Conservation (phyloP, 768 basidiomycete genomes). For the Sistotremastrum niveocremeum region DNA sequence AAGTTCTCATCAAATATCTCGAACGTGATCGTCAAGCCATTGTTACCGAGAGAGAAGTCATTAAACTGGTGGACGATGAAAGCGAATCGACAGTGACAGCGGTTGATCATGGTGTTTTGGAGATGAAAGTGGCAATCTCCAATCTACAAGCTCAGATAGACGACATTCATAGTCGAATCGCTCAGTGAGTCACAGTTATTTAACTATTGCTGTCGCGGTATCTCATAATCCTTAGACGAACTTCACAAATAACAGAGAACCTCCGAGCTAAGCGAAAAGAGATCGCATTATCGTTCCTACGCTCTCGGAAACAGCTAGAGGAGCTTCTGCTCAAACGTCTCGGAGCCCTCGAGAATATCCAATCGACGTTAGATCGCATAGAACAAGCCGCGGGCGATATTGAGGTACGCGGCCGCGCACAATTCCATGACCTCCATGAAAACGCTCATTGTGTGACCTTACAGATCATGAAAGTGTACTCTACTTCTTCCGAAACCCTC, state of each 20-base stretch:
- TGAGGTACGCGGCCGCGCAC: slow-evolving; percentile 38
- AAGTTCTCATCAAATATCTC: slow-evolving; percentile 62
- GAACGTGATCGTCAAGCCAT: slow-evolving; percentile 60
- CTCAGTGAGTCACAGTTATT: not conserved
- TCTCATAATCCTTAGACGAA: slow-evolving; percentile 33
- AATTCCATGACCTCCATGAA: not conserved
- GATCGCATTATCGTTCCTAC: slow-evolving; percentile 63
- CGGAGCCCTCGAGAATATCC: slow-evolving; percentile 57
- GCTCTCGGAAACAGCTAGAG: slow-evolving; percentile 69
- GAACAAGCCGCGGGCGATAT: slow-evolving; percentile 85
- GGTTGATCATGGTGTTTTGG: slow-evolving; percentile 74
- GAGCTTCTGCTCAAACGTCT: slow-evolving; percentile 65
- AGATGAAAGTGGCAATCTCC: slow-evolving; percentile 57
- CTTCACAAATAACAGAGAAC: slow-evolving; percentile 48
- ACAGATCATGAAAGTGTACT: slow-evolving; percentile 79
- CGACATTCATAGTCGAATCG: slow-evolving; percentile 22
- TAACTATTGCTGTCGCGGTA: not conserved
- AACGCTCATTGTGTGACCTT: not conserved
- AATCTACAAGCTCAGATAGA: slow-evolving; percentile 60
- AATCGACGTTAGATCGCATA: slow-evolving; percentile 64
- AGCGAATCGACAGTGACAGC: slow-evolving; percentile 42
- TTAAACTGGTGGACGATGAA: slow-evolving; percentile 54
- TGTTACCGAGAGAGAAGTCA: slow-evolving; percentile 53
- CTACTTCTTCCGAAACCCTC: slow-evolving; percentile 70
- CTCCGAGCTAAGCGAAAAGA: slow-evolving; percentile 58